These are phyloP conservation scores for Cadophora gregata DNA, from an alignment of 2,329 filamentous ascomycete species.

Conservation along the genomic window DNA sequence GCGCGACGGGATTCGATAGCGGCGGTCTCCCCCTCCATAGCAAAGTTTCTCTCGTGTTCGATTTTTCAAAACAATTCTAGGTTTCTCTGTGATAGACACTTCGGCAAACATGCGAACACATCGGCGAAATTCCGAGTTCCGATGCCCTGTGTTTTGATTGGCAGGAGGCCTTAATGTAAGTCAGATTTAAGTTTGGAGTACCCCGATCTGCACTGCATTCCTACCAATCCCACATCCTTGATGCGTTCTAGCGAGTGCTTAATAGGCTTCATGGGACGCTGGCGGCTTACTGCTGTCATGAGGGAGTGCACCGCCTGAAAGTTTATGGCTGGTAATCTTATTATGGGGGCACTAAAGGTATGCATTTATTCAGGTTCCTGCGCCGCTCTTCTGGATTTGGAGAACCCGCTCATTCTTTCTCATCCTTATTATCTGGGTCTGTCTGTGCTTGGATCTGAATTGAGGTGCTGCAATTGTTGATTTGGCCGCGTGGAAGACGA, in stretches of 20 bases:
- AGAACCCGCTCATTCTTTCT: conserved; percentile 4
- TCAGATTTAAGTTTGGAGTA: conserved; percentile 14
- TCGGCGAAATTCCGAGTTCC: neutral
- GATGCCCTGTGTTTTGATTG: neutral
- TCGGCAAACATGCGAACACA: neutral
- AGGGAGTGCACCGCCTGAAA: neutral
- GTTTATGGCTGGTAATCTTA: neutral
- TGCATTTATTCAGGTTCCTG: neutral
- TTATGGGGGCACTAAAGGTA: neutral
- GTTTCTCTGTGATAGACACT: too few relatives aligned
- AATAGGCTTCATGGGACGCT: neutral
- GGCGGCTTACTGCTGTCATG: neutral
- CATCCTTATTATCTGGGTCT: neutral
- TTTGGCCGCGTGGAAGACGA: too few relatives aligned
- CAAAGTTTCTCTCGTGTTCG: too few relatives aligned
- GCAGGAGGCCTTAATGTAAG: conserved; percentile 8
- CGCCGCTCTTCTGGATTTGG: neutral
- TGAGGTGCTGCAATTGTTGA: neutral
- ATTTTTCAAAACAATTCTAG: too few relatives aligned
- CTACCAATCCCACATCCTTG: neutral
- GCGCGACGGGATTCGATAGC: too few relatives aligned
- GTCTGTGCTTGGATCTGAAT: neutral
- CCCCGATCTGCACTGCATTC: neutral
- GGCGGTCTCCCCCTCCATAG: too few relatives aligned
- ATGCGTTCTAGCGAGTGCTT: neutral